Evolutionary conservation across 163 green algal genomes (phyloP).

Genomic region (Prototheca wickerhamii): DNA sequence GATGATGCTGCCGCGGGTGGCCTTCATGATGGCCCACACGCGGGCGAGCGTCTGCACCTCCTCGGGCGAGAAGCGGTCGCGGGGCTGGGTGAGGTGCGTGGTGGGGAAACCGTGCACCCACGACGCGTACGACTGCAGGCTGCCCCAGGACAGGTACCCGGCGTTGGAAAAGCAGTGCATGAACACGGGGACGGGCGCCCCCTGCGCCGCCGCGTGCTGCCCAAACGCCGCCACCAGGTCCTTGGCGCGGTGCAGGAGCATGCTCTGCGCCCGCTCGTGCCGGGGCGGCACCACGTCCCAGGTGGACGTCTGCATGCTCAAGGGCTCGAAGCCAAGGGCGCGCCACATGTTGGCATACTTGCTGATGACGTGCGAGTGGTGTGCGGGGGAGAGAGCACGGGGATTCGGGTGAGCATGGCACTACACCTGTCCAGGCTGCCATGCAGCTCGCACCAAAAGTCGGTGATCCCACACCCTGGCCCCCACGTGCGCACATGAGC

Average conservation of each 20-base stretch:
- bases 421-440: conserved; percentile 6
- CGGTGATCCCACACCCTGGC: too few species aligned
- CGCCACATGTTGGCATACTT: conserved; percentile 3
- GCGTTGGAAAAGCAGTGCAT: conserved; percentile 12
- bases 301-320: neutral
- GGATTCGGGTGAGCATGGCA: neutral
- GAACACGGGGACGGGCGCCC: neutral
- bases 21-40: neutral
- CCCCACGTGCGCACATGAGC: neutral
- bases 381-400: conserved; percentile 2
- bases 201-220: neutral
- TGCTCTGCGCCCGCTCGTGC: neutral
- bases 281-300: neutral
- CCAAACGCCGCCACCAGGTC: neutral
- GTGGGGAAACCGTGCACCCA: neutral
- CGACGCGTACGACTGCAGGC: neutral
- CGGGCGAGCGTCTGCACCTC: neutral
- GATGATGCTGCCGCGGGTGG: neutral
- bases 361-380: neutral
- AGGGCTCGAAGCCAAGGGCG: neutral
- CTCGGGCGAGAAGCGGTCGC: neutral
- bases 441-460: too few species aligned
- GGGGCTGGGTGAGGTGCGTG: neutral
- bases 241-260: conserved; percentile 1
- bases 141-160: conserved; percentile 13